Evolutionary conservation across 371 early-diverging fungal genomes (phyloP).

Genomic region (Zychaea mexicana): DNA sequence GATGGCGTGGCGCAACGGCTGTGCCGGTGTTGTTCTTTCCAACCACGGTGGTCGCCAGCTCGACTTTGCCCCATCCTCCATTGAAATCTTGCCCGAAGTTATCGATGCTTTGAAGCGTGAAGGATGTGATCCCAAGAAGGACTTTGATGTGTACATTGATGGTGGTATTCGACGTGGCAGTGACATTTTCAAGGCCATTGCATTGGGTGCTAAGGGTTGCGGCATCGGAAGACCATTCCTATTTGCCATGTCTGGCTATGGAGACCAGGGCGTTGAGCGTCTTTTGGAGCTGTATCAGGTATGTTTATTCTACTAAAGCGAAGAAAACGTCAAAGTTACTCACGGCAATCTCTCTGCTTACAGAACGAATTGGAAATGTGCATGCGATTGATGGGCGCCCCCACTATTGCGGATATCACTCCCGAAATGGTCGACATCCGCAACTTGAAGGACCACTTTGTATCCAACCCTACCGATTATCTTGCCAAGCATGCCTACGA

Average conservation of each 20-base stretch:
- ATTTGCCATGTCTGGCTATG: conserved; percentile 74
- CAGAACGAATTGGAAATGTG: conserved; percentile 72
- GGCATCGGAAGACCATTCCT: conserved; percentile 90
- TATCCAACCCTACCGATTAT: conserved; percentile 43
- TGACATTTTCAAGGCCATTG: conserved; percentile 93
- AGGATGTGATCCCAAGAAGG: conserved; percentile 40
- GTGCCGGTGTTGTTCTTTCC: conserved; percentile 85
- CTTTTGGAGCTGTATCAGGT: conserved; percentile 70
- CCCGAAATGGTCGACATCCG: conserved; percentile 32
- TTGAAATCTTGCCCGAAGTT: conserved; percentile 87
- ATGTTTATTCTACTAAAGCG: too few relatives aligned
- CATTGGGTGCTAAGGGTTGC: conserved; percentile 94
- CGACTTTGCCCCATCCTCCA: conserved; percentile 74
- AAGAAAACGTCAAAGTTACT: too few relatives aligned
- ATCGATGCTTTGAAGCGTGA: conserved; percentile 63
- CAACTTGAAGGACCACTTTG: conserved; percentile 50
- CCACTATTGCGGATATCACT: neutral
- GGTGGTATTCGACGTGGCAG: conserved; percentile 91
- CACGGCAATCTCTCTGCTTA: too few relatives aligned
- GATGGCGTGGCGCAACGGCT: conserved; percentile 77
- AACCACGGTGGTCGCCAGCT: conserved; percentile 98
- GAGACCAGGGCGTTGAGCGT: conserved; percentile 78
- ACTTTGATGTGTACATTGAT: conserved; percentile 88
- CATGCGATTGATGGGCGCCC: conserved; percentile 62
- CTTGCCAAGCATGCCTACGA: conserved; percentile 42